Evolutionary conservation across 768 basidiomycete species (phyloP), one percentile per base, ranked within the genome.

Genomic region (Phaffia tasmanica): DNA sequence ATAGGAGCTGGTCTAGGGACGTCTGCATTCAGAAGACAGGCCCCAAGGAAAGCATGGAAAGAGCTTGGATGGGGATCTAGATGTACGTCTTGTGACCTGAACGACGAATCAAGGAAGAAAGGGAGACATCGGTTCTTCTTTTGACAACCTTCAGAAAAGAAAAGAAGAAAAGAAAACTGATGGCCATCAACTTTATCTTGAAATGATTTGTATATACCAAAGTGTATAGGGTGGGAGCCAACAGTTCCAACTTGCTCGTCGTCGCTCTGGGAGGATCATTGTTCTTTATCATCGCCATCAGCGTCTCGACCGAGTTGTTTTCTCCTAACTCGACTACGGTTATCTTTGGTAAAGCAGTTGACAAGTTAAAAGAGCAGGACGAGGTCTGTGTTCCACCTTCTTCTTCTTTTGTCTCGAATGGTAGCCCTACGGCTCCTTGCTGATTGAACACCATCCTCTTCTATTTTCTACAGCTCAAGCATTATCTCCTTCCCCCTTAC

Each of bases 401-500:
- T 47, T 49, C 3, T 21, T 19, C 14, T 23, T 35, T 5, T 30
- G 3, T 18, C 6, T 35, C 21, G 57, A 11, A 4, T 27, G n/a
- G 7, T 53, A 53, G 51, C n/a, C 16, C 16, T 21, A 53, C 7
- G 5, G 30, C 3, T 35, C 57, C 57, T 35, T 59, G 21, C 3
- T 25, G 21, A n/a, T 19, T 46, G 47, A 42, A 16, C 57, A 27
- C 6, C 7, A 23, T 62, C 61, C 9, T 62, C 51, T 8, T 35
- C 49, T 29, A 19, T 4, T 63, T 25, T 7, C 35, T 57, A 9
- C 25, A 66, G 65, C 51, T 66, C 50, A 58, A 66, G 9, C 58
- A 53, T 25, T 67, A 67, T 62, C 66, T 67, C 48, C 46, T 67
- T 25, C 66, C 66, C 11, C 66, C 66, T 48, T 67, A 47, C 66